These are phyloP conservation scores for Ceratocystis albifundus DNA, from an alignment of 2,329 filamentous ascomycete genomes.

Conservation along the genomic window DNA sequence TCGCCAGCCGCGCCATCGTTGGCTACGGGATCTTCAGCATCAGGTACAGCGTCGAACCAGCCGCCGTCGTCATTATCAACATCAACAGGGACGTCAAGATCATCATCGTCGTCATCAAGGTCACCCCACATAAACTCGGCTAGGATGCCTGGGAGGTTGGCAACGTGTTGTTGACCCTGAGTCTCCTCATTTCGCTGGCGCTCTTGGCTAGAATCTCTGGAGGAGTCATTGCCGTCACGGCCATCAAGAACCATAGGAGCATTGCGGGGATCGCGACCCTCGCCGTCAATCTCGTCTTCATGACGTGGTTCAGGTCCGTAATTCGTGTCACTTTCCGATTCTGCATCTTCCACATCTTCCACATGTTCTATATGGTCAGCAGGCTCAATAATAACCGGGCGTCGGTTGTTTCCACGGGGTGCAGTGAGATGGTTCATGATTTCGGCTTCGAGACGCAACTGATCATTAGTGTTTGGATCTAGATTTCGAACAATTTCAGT, in stretches of 20 bases:
- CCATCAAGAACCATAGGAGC: not conserved
- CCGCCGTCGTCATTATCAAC: conserved; percentile 39
- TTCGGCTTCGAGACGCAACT: not conserved
- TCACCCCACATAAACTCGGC: conserved; percentile 53
- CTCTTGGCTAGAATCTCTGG: not conserved
- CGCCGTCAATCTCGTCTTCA: conserved; percentile 21
- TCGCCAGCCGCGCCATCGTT: conserved; percentile 33
- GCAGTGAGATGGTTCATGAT: not conserved
- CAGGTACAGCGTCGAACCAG: conserved; percentile 22
- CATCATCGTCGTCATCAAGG: conserved; percentile 44
- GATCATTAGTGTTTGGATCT: not conserved
- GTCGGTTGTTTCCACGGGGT: not conserved
- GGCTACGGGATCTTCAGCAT: not conserved
- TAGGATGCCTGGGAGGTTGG: conserved; percentile 28
- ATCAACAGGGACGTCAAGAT: conserved; percentile 38
- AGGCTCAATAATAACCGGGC: not conserved
- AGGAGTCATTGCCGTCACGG: not conserved
- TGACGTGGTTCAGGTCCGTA: conserved; percentile 14
- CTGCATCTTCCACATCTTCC: conserved; percentile 19
- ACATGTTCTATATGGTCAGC: conserved; percentile 18
- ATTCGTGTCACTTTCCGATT: conserved; percentile 23
- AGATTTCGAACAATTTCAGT: not conserved
- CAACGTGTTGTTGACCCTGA: conserved; percentile 5
- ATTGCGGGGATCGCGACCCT: not conserved
- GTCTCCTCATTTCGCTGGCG: not conserved